A percentile compares a stretch with the other conserved stretches of the same genome.
Conservation (phyloP, 345 rosid genomes). For the Lumnitzera littorea region DNA sequence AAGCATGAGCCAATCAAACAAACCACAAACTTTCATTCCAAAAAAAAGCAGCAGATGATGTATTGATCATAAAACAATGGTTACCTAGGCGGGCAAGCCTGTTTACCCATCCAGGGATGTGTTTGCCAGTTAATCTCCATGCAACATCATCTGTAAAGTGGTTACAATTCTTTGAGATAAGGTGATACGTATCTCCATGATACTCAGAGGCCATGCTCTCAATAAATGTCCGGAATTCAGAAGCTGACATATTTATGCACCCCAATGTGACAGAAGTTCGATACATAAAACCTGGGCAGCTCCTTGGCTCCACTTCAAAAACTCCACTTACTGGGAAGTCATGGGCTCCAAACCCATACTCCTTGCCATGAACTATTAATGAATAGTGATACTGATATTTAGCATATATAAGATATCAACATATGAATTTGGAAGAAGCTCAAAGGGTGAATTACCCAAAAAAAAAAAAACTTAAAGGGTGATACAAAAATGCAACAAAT, state of each 20-base stretch:
- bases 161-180: conserved; percentile 75
- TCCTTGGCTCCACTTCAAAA: conserved; percentile 76
- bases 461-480: neutral
- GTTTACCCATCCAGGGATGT: conserved; percentile 72
- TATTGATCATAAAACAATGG: neutral
- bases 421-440: neutral
- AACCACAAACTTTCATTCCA: neutral
- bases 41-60: neutral
- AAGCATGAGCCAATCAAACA: too few species aligned
- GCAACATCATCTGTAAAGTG: conserved; percentile 66
- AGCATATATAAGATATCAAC: neutral
- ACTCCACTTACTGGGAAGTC: conserved; percentile 78
- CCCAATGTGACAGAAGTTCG: conserved; percentile 49
- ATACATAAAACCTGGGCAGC: conserved; percentile 62
- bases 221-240: conserved; percentile 50
- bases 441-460: neutral
- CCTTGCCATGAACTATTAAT: conserved; percentile 64
- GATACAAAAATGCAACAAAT: neutral
- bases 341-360: conserved; percentile 80
- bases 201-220: conserved; percentile 60
- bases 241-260: conserved; percentile 30
- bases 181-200: conserved; percentile 78
- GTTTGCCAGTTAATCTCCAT: conserved; percentile 42
- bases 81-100: conserved; percentile 76
- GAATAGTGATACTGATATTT: conserved; percentile 1